Conservation (phyloP, 2,329 filamentous ascomycete species). For the Penicillium verrucosum region DNA sequence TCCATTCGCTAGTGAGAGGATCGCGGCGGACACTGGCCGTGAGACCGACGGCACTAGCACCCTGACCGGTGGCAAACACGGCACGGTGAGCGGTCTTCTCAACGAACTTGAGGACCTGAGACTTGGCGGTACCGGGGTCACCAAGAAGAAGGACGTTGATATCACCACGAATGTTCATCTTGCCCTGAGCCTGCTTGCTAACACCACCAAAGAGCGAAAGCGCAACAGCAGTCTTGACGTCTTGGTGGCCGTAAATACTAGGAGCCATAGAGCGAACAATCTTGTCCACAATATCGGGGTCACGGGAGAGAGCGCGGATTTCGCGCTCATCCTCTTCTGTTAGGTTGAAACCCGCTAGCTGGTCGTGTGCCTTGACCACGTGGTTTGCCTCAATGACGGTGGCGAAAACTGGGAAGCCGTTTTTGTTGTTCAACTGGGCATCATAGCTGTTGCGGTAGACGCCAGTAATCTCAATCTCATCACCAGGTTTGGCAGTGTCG, state of each 20-base stretch:
- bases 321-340: slow-evolving; percentile 92
- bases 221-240: slow-evolving; percentile 96
- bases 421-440: slow-evolving; percentile 95
- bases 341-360: slow-evolving; percentile 91
- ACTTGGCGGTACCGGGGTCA: slow-evolving; percentile 97
- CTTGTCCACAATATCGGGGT: slow-evolving; percentile 89
- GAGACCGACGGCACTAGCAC: slow-evolving; percentile 93
- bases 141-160: slow-evolving; percentile 96
- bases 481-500: slow-evolving; percentile 91
- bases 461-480: slow-evolving; percentile 95
- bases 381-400: slow-evolving; percentile 98
- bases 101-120: slow-evolving; percentile 93
- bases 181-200: slow-evolving; percentile 82
- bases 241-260: slow-evolving; percentile 93
- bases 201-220: slow-evolving; percentile 94
- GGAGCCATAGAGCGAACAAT: slow-evolving; percentile 90
- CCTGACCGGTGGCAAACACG: slow-evolving; percentile 96
- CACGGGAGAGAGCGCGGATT: slow-evolving; percentile 82
- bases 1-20: slow-evolving; percentile 95
- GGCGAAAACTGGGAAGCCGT: slow-evolving; percentile 96
- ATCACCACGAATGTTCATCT: slow-evolving; percentile 88
- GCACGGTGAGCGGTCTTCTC: slow-evolving; percentile 96
- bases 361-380: slow-evolving; percentile 93
- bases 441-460: slow-evolving; percentile 99
- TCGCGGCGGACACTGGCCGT: slow-evolving; percentile 95